Evolutionary conservation across 163 green algal species (phyloP).

Genomic region (Smithsoniella earleae): DNA sequence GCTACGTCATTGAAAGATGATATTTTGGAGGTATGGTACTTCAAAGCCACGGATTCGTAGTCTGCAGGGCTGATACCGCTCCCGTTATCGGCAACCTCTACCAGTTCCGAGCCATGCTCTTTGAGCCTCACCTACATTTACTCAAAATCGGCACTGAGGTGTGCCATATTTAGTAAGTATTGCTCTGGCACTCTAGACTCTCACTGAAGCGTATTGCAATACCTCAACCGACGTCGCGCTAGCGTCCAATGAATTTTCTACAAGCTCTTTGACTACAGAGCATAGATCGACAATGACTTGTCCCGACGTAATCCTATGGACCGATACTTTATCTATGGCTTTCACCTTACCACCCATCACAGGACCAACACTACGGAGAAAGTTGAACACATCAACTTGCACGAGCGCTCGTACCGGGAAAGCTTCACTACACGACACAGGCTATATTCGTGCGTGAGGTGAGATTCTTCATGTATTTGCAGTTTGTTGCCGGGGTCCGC

Average conservation of each 20-base stretch:
- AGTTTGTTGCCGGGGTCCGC: too few species aligned
- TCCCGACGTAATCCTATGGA: conserved; percentile 70
- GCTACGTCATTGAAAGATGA: conserved; percentile 70
- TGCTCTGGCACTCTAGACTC: too few species aligned
- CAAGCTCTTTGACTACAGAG: conserved; percentile 83
- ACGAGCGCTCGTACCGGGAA: too few species aligned
- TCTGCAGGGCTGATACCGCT: conserved; percentile 59
- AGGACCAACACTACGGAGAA: too few species aligned
- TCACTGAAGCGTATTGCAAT: conserved; percentile 2
- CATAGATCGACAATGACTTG: conserved; percentile 88
- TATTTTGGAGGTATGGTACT: conserved; percentile 96
- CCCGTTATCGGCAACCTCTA: conserved; percentile 95
- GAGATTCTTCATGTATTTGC: too few species aligned
- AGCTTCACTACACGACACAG: too few species aligned
- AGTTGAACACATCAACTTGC: neutral
- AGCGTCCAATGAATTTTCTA: conserved; percentile 93
- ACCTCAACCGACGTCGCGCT: conserved; percentile 86
- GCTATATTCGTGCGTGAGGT: too few species aligned
- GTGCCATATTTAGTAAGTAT: neutral
- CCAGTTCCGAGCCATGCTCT: conserved; percentile 73
- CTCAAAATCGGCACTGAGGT: neutral
- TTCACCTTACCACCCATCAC: neutral
- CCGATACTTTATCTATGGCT: conserved; percentile 47
- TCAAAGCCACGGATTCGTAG: conserved; percentile 65
- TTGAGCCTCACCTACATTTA: conserved; percentile 65